Conservation (phyloP, 2,329 filamentous ascomycete genomes). For the Aspergillus persii region DNA sequence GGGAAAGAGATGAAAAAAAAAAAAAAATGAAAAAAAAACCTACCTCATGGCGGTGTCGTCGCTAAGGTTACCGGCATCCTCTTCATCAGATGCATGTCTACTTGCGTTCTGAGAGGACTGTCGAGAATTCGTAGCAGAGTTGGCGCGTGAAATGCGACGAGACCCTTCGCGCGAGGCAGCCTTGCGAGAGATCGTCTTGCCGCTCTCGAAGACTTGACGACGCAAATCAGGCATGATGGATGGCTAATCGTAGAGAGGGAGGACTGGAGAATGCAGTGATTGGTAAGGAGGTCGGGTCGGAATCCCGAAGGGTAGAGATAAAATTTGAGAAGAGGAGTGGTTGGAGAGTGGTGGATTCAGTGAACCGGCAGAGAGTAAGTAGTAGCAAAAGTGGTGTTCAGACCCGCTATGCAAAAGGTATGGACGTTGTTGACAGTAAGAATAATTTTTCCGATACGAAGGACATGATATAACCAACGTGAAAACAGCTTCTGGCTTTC, state of each 20-base stretch:
- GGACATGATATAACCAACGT: conserved; percentile 17
- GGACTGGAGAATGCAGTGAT: background rate
- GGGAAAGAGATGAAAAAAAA: conserved; percentile 10
- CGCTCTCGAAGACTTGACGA: conserved; percentile 61
- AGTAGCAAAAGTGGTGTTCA: background rate
- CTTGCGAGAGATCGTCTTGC: conserved; percentile 64
- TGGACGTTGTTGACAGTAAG: conserved; percentile 14
- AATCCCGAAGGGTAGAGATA: background rate
- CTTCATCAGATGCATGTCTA: conserved; percentile 58
- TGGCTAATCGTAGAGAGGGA: background rate
- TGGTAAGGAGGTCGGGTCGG: background rate
- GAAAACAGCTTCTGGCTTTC: background rate
- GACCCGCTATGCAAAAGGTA: conserved; percentile 19
- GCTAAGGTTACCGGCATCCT: conserved; percentile 54
- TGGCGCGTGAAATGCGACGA: conserved; percentile 51
- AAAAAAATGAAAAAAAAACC: conserved; percentile 33
- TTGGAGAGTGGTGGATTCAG: background rate
- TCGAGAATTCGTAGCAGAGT: conserved; percentile 53
- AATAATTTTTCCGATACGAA: conserved; percentile 16
- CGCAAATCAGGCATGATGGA: conserved; percentile 49
- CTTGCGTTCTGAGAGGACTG: conserved; percentile 55
- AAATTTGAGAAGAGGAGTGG: background rate
- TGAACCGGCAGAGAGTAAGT: background rate
- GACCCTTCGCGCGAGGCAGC: conserved; percentile 56
- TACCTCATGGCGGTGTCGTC: conserved; percentile 60